Evolutionary conservation across 306 rosid species (phyloP), one percentile per base, ranked within the genome.

Genomic region (Leucaena leucocephala): DNA sequence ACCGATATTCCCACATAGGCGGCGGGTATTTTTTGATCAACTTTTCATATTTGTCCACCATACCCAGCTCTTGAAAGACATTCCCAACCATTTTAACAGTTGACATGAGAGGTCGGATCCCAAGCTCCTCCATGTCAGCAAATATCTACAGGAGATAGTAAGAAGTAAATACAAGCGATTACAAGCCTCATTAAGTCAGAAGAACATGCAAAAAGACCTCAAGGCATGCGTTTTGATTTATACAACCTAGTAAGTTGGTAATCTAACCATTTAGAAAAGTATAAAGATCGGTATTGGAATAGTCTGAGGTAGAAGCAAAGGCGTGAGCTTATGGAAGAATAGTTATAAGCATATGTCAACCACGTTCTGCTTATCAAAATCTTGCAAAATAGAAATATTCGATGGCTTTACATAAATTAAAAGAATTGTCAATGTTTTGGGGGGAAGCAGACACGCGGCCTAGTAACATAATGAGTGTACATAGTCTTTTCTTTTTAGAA

Each of bases 91-190:
- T 88, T 10, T 87, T 43, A 54, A 93, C 96, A 70, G 78, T 85
- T 27, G 88, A 55, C 75, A 64, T 68, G 81, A 79, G 84, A 68
- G 98, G 99, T 80, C 80, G 89, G 69, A 93, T 69, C 58, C 89
- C 86, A 54, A 95, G 99, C 86, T 95, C 98, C 82, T 95, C 99
- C 97, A 95, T 91, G 89, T 95, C 98, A 36, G 94, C 99, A 89
- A 95, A 95, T 85, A 91, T 72, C 99, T 95, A 83, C 40, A 71
- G 21, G 46, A 76, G 50, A 84, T 73, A 82, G 46, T 33, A 79
- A 59, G 70, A 80, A 59, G 71, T 81, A 78, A 78, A 80, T 68
- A 78, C 40, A 52, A 34, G 35, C 43, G 3, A 57, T 39, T 58
- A 58, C 64, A 58, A 4, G 16, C 62, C 76, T 40, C 71, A 50